These are phyloP conservation scores for Plantago major DNA, from an alignment of 257 asterid genomes.

Conservation along the genomic window DNA sequence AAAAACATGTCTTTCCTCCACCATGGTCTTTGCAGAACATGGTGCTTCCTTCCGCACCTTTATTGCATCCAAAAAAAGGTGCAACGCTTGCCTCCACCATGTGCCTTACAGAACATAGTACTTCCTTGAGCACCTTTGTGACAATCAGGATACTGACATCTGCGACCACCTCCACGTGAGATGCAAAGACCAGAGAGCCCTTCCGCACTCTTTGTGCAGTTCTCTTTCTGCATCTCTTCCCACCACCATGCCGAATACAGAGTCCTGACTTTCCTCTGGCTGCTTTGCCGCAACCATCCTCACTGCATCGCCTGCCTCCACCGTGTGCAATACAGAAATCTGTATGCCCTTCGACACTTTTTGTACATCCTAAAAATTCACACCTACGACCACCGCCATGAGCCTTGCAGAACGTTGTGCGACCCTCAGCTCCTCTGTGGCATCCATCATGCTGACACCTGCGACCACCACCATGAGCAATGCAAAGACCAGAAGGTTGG, in stretches of 20 bases:
- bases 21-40: slow-evolving; percentile 92
- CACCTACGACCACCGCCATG: slow-evolving; percentile 97
- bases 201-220: slow-evolving; percentile 83
- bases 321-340: slow-evolving; percentile 94
- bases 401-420: slow-evolving; percentile 95
- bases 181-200: slow-evolving; percentile 96
- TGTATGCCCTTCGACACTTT: slow-evolving; percentile 91
- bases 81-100: slow-evolving; percentile 92
- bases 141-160: slow-evolving; percentile 71
- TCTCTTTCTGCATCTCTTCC: slow-evolving; percentile 88
- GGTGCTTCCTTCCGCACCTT: slow-evolving; percentile 96
- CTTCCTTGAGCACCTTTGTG: slow-evolving; percentile 89
- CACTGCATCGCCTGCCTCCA: slow-evolving; percentile 85
- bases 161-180: slow-evolving; percentile 92
- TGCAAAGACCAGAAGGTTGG: slow-evolving; percentile 90
- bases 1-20: slow-evolving; percentile 85
- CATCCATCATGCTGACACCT: slow-evolving; percentile 85
- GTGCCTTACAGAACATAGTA: slow-evolving; percentile 88
- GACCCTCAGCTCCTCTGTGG: slow-evolving; percentile 91
- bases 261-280: slow-evolving; percentile 88
- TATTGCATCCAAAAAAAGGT: slow-evolving; percentile 56
- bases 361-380: slow-evolving; percentile 80
- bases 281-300: slow-evolving; percentile 67
- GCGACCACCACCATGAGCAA: slow-evolving; percentile 95
- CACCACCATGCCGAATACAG: slow-evolving; percentile 96